Evolutionary conservation across 2,329 filamentous ascomycete species (phyloP).

Genomic region (Saccharata proteae): DNA sequence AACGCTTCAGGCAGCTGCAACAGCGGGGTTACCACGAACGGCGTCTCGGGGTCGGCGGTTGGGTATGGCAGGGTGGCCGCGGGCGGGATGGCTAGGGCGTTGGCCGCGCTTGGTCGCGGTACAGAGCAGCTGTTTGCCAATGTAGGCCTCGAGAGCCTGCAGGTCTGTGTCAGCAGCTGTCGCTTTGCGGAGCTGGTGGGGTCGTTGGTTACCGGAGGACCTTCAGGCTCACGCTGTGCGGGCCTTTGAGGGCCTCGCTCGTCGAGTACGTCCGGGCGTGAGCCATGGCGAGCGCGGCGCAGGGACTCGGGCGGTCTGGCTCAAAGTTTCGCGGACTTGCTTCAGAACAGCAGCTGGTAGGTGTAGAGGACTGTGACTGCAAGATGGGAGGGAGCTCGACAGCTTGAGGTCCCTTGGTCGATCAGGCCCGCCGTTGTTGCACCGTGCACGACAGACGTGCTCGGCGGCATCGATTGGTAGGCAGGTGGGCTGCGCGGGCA

Average conservation of each 20-base stretch:
- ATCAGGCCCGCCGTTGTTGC: too few relatives aligned
- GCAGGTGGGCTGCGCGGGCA: too few relatives aligned
- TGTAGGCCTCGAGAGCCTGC: conserved; percentile 69
- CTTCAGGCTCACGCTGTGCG: conserved; percentile 77
- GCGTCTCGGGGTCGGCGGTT: conserved; percentile 32
- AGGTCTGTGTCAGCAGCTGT: neutral
- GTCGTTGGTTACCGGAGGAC: conserved; percentile 61
- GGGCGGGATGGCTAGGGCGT: conserved; percentile 38
- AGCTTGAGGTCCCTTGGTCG: too few relatives aligned
- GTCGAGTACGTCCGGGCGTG: conserved; percentile 27
- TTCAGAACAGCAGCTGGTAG: too few relatives aligned
- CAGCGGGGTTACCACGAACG: conserved; percentile 46
- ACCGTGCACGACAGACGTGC: too few relatives aligned
- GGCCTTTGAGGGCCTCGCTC: conserved; percentile 31
- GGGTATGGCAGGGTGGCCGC: conserved; percentile 68
- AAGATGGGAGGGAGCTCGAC: too few relatives aligned
- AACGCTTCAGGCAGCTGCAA: conserved; percentile 85
- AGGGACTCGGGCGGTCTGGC: neutral
- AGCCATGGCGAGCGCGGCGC: conserved; percentile 17
- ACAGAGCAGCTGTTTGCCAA: conserved; percentile 59
- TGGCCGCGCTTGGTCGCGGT: conserved; percentile 35
- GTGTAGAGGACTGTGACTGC: too few relatives aligned
- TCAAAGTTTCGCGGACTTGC: too few relatives aligned
- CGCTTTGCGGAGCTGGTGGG: neutral
- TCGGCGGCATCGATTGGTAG: too few relatives aligned